phyloP scores from a whole-genome alignment of 1,284 basidiomycete genomes.

The Austroboletus novae-zelandiae region DNA sequence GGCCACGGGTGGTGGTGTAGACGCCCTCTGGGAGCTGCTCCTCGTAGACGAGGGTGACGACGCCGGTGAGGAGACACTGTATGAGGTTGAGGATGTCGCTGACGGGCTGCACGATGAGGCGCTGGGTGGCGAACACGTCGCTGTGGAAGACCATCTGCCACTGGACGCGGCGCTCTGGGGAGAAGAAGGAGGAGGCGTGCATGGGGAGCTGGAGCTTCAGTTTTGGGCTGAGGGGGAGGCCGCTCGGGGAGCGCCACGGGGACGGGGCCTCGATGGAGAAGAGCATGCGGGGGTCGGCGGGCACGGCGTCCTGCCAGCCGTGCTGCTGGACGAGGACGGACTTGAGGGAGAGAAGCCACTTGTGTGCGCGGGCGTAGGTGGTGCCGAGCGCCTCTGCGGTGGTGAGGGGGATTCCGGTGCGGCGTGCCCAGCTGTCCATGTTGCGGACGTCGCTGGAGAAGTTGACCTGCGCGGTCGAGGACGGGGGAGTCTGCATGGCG shows the following conservation, averaged over 20 bases:
- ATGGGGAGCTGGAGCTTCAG: slow-evolving; percentile 69
- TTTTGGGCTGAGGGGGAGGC: slow-evolving; percentile 71
- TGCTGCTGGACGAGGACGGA: slow-evolving; percentile 60
- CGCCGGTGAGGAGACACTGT: slow-evolving; percentile 77
- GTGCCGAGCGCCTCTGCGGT: slow-evolving; percentile 75
- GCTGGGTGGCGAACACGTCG: slow-evolving; percentile 74
- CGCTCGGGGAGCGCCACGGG: slow-evolving; percentile 70
- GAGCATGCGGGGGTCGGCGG: slow-evolving; percentile 66
- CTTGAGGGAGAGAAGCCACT: slow-evolving; percentile 64
- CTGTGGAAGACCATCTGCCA: slow-evolving; percentile 88
- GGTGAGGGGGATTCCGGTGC: slow-evolving; percentile 74
- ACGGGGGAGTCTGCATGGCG: slow-evolving; percentile 41
- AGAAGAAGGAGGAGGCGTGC: slow-evolving; percentile 79
- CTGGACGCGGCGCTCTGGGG: slow-evolving; percentile 74
- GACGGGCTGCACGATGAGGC: slow-evolving; percentile 73
- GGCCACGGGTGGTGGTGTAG: slow-evolving; percentile 69
- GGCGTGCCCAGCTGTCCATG: slow-evolving; percentile 77
- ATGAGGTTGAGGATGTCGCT: slow-evolving; percentile 74
- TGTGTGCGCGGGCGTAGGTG: slow-evolving; percentile 74
- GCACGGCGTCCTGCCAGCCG: slow-evolving; percentile 61
- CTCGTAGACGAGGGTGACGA: slow-evolving; percentile 73
- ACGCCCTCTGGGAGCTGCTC: slow-evolving; percentile 63
- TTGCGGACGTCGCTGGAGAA: slow-evolving; percentile 74
- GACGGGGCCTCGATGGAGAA: slow-evolving; percentile 74
- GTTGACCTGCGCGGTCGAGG: slow-evolving; percentile 56